Evolutionary conservation across 805 yeast species (phyloP), one percentile per base, ranked within the genome.

Genomic region (Candida piceae): DNA sequence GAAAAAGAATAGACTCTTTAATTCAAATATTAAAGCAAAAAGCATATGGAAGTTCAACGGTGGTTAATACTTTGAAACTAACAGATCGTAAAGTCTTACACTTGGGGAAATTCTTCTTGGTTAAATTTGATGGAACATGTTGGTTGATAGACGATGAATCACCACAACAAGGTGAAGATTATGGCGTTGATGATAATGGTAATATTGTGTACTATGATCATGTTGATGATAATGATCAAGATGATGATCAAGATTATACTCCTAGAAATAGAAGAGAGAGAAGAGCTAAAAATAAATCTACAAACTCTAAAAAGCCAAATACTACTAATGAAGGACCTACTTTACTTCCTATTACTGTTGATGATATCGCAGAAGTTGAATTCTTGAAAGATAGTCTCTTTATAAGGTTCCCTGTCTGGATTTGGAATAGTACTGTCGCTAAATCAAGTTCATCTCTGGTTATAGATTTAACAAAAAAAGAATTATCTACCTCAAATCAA

Each of bases 51-150:
- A 67, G 71, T 19, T 29, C 38, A 5, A 35, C 38, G 18, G 19
- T 7, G 6, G 22, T 37, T 5, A 29, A 42, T 1, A 32, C 35
- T 3, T 22, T 34, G 8, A 78, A 74, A 46, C 77, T 68, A 10
- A 62, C 58, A 40, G 74, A 65, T 53, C 56, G 74, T 23, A 70
- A 62, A 39, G 63, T 75, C 11, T 48, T 38, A 23, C 60, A 66
- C 31, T 62, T 64, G 35, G 77, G 74, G 3, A 75, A 72, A 49
- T 66, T 69, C 23, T 75, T 83, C 41, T 35, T 76, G 16, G 76
- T 82, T 3, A 70, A 72, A 35, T 63, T 72, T 25, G 76, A 74
- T 39, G 86, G 85, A 11, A 56, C 64, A 2, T 80, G 82, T 9
- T 74, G 60, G 53, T 55, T 76, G 17, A 57, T 74, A 7, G 80